A percentile compares a stretch with the other conserved stretches of the same genome.
phyloP scores from a whole-genome alignment of 2,329 filamentous ascomycete genomes.

The Alternaria angustiovoidea region DNA sequence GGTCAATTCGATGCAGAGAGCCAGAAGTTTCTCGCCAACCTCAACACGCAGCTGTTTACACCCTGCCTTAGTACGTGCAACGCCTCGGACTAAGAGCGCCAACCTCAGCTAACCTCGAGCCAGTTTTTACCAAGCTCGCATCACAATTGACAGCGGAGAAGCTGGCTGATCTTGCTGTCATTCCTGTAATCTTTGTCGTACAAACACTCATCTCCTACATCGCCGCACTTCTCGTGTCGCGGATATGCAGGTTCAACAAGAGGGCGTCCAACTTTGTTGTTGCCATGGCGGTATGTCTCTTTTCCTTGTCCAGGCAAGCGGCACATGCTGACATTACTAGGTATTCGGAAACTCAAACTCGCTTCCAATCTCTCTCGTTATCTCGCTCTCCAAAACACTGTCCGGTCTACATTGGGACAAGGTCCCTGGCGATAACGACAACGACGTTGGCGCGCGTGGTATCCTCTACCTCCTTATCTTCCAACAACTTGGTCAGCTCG shows the following conservation, averaged over 20 bases:
- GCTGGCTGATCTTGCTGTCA: conserved; percentile 87
- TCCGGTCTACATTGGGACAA: conserved; percentile 92
- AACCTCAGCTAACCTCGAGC: conserved; percentile 16
- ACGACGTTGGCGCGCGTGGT: conserved; percentile 90
- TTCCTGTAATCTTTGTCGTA: conserved; percentile 90
- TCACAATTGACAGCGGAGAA: conserved; percentile 93
- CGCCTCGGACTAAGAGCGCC: background rate
- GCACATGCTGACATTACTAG: conserved; percentile 49
- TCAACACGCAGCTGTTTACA: conserved; percentile 96
- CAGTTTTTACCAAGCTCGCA: conserved; percentile 96
- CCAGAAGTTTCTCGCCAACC: conserved; percentile 95
- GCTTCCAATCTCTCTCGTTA: conserved; percentile 91
- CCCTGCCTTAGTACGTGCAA: conserved; percentile 81
- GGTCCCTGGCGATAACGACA: conserved; percentile 90
- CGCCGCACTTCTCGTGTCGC: conserved; percentile 75
- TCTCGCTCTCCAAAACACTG: conserved; percentile 91
- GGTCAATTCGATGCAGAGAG: conserved; percentile 95
- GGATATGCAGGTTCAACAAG: conserved; percentile 80
- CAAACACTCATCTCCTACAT: conserved; percentile 88
- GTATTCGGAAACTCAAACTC: conserved; percentile 99
- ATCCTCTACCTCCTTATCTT: conserved; percentile 97
- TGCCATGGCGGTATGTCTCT: conserved; percentile 79
- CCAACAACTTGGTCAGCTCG: conserved; percentile 93
- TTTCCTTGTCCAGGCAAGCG: background rate
- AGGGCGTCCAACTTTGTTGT: conserved; percentile 92